Conservation (phyloP, 2,329 filamentous ascomycete genomes). For the Trichoderma sp. region DNA sequence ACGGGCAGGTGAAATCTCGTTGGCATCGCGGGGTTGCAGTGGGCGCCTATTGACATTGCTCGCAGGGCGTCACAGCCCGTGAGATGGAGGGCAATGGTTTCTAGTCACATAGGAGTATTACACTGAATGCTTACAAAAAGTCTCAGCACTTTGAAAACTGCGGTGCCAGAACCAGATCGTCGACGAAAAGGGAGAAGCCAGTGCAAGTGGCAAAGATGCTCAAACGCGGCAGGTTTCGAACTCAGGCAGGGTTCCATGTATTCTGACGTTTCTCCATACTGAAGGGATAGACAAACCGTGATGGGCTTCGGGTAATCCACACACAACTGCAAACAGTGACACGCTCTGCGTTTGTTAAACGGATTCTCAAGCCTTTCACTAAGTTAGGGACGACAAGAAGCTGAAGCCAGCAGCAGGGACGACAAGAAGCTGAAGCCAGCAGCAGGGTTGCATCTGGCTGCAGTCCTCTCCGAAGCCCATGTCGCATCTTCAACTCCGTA, state of each 20-base stretch:
- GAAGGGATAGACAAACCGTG: background rate
- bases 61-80: background rate
- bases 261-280: background rate
- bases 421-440: too few relatives aligned
- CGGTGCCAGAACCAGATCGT: background rate
- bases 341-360: too few relatives aligned
- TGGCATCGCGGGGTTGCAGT: background rate
- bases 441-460: background rate
- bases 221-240: constrained; percentile 22
- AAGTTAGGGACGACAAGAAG: too few relatives aligned
- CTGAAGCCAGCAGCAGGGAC: background rate
- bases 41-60: background rate
- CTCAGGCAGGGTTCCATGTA: background rate
- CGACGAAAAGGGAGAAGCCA: background rate
- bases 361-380: too few relatives aligned
- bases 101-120: background rate
- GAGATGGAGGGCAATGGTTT: constrained; percentile 10
- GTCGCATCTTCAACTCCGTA: constrained; percentile 1
- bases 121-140: background rate
- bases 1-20: too few relatives aligned
- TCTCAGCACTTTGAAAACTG: too few relatives aligned
- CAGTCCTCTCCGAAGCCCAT: constrained; percentile 14
- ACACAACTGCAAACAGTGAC: too few relatives aligned
- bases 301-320: too few relatives aligned
- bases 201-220: constrained; percentile 10